Base-by-base conservation (phyloP, 495 filamentous ascomycete species). In the Letharia columbiana region DNA sequence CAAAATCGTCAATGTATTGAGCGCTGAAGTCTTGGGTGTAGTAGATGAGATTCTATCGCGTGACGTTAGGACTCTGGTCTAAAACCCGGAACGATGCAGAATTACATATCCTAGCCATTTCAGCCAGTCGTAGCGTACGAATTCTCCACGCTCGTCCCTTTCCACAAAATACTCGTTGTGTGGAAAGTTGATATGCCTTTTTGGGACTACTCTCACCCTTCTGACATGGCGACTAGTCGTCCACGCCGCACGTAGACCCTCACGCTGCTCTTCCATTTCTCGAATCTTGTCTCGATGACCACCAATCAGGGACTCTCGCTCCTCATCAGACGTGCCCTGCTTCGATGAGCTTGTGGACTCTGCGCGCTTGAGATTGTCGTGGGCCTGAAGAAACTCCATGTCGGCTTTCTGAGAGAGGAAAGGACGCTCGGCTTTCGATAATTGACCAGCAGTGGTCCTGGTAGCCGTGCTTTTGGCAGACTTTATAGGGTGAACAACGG, bases 1-100 rank as follows among this genome's bases (percentile, higher is more conserved):
- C 72, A 59, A 74, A 76, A 49, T 77, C 77, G 57, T 80, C 80
- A 63, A 81, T 75, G 61, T 80, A 80, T 61, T 79, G 76, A 2
- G 74, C 70, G 56, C 71, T 75, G 58, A 77, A 77, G 33, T 75
- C 72, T 62, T 80, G 78, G 4, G 77, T 71, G 52, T 72, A 69
- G 44, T 76, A 76, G 18, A 79, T 40, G 6, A 78, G 64, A 52
- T 73, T 75, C 79, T 81, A 64, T n/a, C 37, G 39, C 15, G 13
- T 39, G 50, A 65, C 6, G 67, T 67, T 35, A 64, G 47, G 5
- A 62, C 4, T 13, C 33, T n/a, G 33, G 8, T 11, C 17, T 17
- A 17, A 31, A 0, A n/a, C 12, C 15, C 1, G 31, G 5, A 31
- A 45, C 15, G 17, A 23, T 31, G 58, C 61, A 63, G 45, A 63